Evolutionary conservation across 2,329 filamentous ascomycete species (phyloP).

Genomic region (Aspergillus quadrilineatus): DNA sequence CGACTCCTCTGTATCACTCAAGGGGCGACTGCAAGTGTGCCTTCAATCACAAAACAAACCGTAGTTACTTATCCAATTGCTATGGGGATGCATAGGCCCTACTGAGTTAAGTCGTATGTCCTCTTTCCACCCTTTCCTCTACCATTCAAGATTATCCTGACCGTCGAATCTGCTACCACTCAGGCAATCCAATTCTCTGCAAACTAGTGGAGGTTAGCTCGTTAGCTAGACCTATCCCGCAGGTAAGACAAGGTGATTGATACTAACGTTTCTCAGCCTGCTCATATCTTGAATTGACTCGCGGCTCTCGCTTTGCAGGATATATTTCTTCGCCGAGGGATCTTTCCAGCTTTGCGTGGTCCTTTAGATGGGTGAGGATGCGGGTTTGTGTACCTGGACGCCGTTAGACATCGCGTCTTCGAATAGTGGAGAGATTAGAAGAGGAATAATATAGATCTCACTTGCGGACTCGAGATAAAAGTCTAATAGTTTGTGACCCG

Average conservation of each 20-base stretch:
- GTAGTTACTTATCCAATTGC: too few species aligned
- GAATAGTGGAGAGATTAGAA: background rate
- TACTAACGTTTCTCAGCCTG: slow-evolving; percentile 29
- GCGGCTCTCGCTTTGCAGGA: slow-evolving; percentile 28
- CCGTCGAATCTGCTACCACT: background rate
- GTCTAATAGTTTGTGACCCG: background rate
- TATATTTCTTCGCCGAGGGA: slow-evolving; percentile 20
- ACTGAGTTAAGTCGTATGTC: too few species aligned
- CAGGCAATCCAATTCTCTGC: slow-evolving; percentile 22
- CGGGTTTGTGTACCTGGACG: background rate
- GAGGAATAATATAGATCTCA: background rate
- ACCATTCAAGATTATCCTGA: slow-evolving; percentile 18
- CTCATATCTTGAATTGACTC: slow-evolving; percentile 26
- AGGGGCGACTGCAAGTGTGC: too few species aligned
- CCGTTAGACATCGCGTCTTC: background rate
- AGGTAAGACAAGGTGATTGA: background rate
- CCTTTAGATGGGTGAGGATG: slow-evolving; percentile 23
- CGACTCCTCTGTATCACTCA: too few species aligned
- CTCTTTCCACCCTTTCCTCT: background rate
- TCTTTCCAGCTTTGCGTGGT: slow-evolving; percentile 27
- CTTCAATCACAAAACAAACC: too few species aligned
- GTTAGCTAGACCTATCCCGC: background rate
- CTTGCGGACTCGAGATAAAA: slow-evolving; percentile 1
- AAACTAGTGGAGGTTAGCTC: slow-evolving; percentile 15
- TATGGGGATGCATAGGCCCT: too few species aligned